These are phyloP conservation scores for Balakata baccata DNA, from an alignment of 345 rosid genomes.

Conservation along the genomic window DNA sequence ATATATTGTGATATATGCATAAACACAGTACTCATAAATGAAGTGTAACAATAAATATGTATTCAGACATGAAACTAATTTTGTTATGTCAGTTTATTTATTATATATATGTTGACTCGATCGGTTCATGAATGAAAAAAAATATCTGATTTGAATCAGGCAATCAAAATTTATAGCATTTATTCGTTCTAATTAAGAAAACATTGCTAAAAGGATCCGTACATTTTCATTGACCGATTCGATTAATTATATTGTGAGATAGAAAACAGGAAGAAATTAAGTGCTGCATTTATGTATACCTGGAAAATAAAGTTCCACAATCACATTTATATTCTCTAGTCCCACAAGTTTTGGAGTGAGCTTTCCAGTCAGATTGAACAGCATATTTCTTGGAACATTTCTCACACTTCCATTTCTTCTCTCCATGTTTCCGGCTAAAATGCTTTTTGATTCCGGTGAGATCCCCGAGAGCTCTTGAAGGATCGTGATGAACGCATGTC, in stretches of 20 bases:
- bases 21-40: conserved; percentile 22
- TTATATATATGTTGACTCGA: too few species aligned
- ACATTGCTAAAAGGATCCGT: too few species aligned
- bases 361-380: conserved; percentile 96
- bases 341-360: conserved; percentile 94
- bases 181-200: background rate
- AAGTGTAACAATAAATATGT: conserved; percentile 33
- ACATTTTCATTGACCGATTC: too few species aligned
- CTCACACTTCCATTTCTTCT: conserved; percentile 96
- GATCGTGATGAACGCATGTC: conserved; percentile 84
- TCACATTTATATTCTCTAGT: conserved; percentile 95
- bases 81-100: too few species aligned
- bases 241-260: background rate
- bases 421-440: conserved; percentile 88
- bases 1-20: background rate
- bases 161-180: too few species aligned
- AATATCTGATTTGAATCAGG: too few species aligned
- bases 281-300: conserved; percentile 40
- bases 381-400: conserved; percentile 97
- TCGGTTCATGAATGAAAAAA: too few species aligned
- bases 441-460: conserved; percentile 95
- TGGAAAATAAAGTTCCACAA: conserved; percentile 90
- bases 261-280: background rate
- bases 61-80: conserved; percentile 7
- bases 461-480: conserved; percentile 89